Conservation (phyloP, 495 filamentous ascomycete species). For the Aspergillus asperescens region DNA sequence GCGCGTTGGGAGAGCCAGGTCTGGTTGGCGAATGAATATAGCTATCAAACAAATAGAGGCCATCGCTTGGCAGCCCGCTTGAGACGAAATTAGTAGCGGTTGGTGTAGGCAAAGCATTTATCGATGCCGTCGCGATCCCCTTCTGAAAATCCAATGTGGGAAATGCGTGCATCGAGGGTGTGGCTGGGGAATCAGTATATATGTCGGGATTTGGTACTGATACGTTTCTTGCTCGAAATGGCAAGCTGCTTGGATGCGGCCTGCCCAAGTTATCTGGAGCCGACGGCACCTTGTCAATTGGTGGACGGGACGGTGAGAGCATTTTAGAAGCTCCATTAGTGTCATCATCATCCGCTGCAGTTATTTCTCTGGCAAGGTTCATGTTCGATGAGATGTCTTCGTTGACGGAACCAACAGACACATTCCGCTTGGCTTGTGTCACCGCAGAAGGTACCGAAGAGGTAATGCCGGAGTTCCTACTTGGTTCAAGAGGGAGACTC, state of each 20-base stretch:
- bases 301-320: constrained; percentile 39
- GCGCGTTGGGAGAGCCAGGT: constrained; percentile 60
- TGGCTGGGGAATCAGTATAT: constrained; percentile 63
- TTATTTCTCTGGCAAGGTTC: constrained; percentile 36
- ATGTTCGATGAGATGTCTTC: constrained; percentile 25
- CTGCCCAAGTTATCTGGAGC: constrained; percentile 60
- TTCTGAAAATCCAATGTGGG: constrained; percentile 46
- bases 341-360: constrained; percentile 36
- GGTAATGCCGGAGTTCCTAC: constrained; percentile 18
- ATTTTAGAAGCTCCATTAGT: constrained; percentile 32
- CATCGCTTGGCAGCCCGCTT: constrained; percentile 55
- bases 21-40: constrained; percentile 71
- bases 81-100: constrained; percentile 52
- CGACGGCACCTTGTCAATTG: constrained; percentile 47
- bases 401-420: constrained; percentile 29
- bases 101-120: constrained; percentile 67
- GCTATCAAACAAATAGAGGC: constrained; percentile 77
- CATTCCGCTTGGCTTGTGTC: constrained; percentile 27
- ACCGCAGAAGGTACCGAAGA: constrained; percentile 20
- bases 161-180: constrained; percentile 66
- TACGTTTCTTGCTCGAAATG: constrained; percentile 65
- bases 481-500: constrained; percentile 19
- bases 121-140: constrained; percentile 41
- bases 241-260: constrained; percentile 71
- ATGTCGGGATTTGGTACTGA: constrained; percentile 67